Percentiles rank a stretch among this genome's conserved stretches.
Evolutionary conservation across 2,329 filamentous ascomycete genomes (phyloP).

Genomic region (Colletotrichum sp.): DNA sequence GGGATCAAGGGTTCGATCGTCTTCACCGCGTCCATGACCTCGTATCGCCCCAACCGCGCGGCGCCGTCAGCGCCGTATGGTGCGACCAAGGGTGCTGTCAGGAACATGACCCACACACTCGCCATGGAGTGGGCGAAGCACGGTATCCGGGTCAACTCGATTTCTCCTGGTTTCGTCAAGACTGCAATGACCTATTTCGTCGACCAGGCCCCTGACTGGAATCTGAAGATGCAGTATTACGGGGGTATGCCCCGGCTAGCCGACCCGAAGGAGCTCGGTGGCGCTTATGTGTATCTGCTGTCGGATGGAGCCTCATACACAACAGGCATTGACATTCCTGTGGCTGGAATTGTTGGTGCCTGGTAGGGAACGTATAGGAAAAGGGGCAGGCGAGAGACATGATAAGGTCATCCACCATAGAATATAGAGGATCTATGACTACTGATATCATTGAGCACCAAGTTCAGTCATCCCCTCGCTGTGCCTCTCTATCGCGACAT

Average conservation of each 20-base stretch:
- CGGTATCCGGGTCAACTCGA: slow-evolving; percentile 50
- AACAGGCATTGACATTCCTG: slow-evolving; percentile 54
- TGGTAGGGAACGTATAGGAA: slow-evolving; percentile 16
- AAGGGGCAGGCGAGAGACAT: neutral
- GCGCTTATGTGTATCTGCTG: slow-evolving; percentile 62
- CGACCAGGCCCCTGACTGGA: slow-evolving; percentile 58
- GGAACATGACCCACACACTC: slow-evolving; percentile 43
- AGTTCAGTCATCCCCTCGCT: too few species aligned
- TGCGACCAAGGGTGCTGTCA: slow-evolving; percentile 49
- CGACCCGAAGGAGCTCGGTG: slow-evolving; percentile 57
- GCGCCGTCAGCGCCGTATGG: slow-evolving; percentile 56
- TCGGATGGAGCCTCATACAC: slow-evolving; percentile 55
- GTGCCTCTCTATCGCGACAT: too few species aligned
- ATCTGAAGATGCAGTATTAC: slow-evolving; percentile 62
- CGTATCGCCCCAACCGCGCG: slow-evolving; percentile 50
- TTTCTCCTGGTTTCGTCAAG: slow-evolving; percentile 49
- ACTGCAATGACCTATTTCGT: slow-evolving; percentile 56
- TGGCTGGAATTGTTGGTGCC: slow-evolving; percentile 38
- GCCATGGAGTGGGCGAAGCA: slow-evolving; percentile 54
- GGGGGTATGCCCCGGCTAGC: slow-evolving; percentile 61
- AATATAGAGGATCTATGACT: neutral
- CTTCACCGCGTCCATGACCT: slow-evolving; percentile 53
- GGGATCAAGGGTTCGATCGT: slow-evolving; percentile 41
- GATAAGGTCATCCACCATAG: neutral
- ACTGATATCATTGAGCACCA: neutral